These are phyloP conservation scores for Citrus sinensis DNA, from an alignment of 345 rosid genomes.

Conservation along the genomic window DNA sequence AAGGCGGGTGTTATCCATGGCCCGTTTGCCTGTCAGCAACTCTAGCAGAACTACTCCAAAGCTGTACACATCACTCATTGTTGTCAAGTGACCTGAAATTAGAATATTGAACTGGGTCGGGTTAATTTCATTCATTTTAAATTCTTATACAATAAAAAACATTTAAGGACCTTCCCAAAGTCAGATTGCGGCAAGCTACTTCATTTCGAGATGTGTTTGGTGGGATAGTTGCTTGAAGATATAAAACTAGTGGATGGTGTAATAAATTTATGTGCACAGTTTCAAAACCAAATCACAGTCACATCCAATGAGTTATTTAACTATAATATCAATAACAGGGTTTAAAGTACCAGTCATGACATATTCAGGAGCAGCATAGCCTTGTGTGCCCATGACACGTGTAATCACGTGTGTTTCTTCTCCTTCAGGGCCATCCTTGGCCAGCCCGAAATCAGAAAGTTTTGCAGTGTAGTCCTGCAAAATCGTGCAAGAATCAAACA, in stretches of 20 bases:
- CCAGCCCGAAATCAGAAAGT: conserved; percentile 59
- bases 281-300: neutral
- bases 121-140: neutral
- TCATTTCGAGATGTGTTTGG: neutral
- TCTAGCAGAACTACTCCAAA: conserved; percentile 77
- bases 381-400: conserved; percentile 56
- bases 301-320: neutral
- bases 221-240: neutral
- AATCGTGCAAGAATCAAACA: neutral
- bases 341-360: conserved; percentile 45
- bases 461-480: conserved; percentile 48
- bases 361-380: conserved; percentile 65
- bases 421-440: conserved; percentile 64
- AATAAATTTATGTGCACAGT: neutral
- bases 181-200: neutral
- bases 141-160: neutral
- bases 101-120: conserved; percentile 4
- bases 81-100: conserved; percentile 72
- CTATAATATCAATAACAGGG: neutral
- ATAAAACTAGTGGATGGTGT: neutral
- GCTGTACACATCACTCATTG: conserved; percentile 67
- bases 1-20: conserved; percentile 52
- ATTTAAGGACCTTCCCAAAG: neutral
- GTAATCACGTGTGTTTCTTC: conserved; percentile 46
- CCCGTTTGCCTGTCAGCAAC: conserved; percentile 52